Evolutionary conservation across 2,329 filamentous ascomycete genomes (phyloP), one percentile per base, ranked within the genome.

Genomic region (Rhynchosporium agropyri): DNA sequence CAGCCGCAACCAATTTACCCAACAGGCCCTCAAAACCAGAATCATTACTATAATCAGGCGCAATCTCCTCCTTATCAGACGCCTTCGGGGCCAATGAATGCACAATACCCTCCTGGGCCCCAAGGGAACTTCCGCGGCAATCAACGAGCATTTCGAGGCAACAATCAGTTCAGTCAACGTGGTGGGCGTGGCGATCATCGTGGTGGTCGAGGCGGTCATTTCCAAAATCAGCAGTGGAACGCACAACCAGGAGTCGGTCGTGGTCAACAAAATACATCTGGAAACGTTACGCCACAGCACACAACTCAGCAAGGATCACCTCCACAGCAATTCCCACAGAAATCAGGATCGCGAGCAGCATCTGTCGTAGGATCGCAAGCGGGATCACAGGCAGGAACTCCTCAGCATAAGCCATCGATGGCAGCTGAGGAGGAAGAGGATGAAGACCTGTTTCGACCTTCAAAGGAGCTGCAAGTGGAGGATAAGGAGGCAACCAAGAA

Each of bases 181-280:
- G 70, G 73, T 26, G 67, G 70, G 31, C 68, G 73, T 58, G 71
- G 72, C 20, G 71, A 72, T 49, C 80, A 83, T 63, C 82, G 88
- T 58, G 86, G 86, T 42, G 69, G 73, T 12, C 85, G 86, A 50
- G 72, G 73, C 43, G 79, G 80, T 66, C 79, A 87, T 77, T 84
- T 89, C 79, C 81, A 87, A 76, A 85, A 90, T 76, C 74, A 87
- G 2, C 90, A 91, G 51, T 93, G 91, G 89, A 89, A 84, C 61
- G 82, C 86, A 49, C 79, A 80, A 55, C 79, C 82, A 20, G 80
- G 81, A 60, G 80, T 81, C 69, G 83, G 82, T 73, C 79, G 83
- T 62, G 71, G 74, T 42, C 74, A 77, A 62, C 68, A 78, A 60
- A 74, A 75, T 59, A 80, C 79, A 61, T 74, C 77, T 29, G 75